phyloP scores from a whole-genome alignment of 352 stramenopile genomes.

The Phytophthora sp. region DNA sequence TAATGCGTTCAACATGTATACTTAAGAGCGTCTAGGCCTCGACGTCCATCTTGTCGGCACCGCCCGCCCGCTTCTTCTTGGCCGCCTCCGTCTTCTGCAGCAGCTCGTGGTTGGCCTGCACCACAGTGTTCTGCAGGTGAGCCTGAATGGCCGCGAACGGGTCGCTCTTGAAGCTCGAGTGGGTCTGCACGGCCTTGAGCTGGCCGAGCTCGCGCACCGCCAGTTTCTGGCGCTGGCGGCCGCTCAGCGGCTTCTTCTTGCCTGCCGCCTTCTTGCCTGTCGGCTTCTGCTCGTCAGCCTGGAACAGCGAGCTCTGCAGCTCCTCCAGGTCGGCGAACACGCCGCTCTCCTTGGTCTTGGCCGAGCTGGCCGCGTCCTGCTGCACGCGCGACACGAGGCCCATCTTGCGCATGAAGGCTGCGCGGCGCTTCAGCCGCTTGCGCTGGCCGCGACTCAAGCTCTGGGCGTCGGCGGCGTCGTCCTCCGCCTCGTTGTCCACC shows the following conservation, averaged over 20 bases:
- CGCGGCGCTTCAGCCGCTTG: conserved; percentile 83
- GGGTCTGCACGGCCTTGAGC: conserved; percentile 85
- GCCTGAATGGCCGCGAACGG: conserved; percentile 88
- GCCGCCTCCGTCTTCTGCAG: conserved; percentile 48
- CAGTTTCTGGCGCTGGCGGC: conserved; percentile 85
- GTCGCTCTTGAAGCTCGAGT: conserved; percentile 81
- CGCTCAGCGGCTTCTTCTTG: conserved; percentile 71
- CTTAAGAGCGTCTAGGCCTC: conserved; percentile 21
- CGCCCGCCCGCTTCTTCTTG: conserved; percentile 25
- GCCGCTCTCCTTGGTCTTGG: conserved; percentile 56
- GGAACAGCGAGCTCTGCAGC: conserved; percentile 75
- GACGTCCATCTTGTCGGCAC: conserved; percentile 46
- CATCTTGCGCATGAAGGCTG: conserved; percentile 89
- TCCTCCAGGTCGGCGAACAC: conserved; percentile 76
- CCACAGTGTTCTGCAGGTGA: conserved; percentile 87
- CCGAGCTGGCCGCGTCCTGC: conserved; percentile 37
- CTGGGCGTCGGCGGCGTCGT: conserved; percentile 33
- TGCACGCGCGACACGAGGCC: conserved; percentile 74
- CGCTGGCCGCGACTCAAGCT: conserved; percentile 80
- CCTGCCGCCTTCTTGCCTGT: conserved; percentile 10
- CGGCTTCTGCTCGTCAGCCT: conserved; percentile 50
- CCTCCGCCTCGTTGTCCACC: conserved; percentile 45
- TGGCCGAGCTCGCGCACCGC: conserved; percentile 84
- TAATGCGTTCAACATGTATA: conserved; percentile 28
- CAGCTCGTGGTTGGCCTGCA: conserved; percentile 74